phyloP scores from a whole-genome alignment of 2,329 filamentous ascomycete genomes.

The Amylocarpus encephaloides region DNA sequence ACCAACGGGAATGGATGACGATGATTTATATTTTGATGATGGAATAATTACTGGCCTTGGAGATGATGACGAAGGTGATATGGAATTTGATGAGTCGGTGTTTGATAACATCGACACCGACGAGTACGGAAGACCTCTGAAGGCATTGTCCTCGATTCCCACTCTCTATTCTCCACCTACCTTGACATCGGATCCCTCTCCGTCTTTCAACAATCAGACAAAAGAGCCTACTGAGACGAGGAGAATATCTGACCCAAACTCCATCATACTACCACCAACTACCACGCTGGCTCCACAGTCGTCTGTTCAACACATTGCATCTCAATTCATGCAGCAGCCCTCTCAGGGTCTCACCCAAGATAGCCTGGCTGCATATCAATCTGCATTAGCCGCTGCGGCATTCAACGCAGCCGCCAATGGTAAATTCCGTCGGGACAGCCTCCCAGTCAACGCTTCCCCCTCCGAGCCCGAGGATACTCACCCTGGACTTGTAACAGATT shows the following conservation, averaged over 20 bases:
- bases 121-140: conserved; percentile 53
- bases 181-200: conserved; percentile 16
- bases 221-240: not conserved
- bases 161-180: conserved; percentile 27
- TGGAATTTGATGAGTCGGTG: conserved; percentile 64
- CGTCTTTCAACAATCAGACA: not conserved
- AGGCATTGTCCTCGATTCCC: conserved; percentile 27
- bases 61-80: conserved; percentile 40
- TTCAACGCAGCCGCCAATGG: conserved; percentile 69
- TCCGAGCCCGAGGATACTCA: conserved; percentile 29
- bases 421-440: conserved; percentile 58
- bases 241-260: not conserved
- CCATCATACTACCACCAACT: not conserved
- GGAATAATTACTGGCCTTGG: conserved; percentile 46
- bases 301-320: conserved; percentile 16
- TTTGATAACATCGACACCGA: conserved; percentile 65
- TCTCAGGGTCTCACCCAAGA: conserved; percentile 42
- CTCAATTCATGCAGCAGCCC: conserved; percentile 4
- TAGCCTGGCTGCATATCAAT: conserved; percentile 69
- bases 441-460: conserved; percentile 15
- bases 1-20: conserved; percentile 28
- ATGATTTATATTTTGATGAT: conserved; percentile 65
- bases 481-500: conserved; percentile 36
- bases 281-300: conserved; percentile 22
- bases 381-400: conserved; percentile 75